Conservation (phyloP, 345 rosid species). For the Heritiera littoralis region DNA sequence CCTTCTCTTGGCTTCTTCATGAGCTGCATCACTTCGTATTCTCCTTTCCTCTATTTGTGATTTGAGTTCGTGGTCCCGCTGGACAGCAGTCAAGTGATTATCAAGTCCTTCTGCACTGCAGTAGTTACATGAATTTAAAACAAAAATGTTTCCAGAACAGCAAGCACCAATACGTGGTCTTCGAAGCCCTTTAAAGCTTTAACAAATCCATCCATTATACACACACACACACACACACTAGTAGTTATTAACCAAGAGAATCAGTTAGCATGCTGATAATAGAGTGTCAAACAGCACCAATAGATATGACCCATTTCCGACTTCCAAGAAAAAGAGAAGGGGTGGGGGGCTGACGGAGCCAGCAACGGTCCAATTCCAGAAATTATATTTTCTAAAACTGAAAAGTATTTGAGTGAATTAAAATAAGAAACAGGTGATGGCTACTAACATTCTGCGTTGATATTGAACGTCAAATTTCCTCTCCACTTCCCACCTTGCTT, state of each 20-base stretch:
- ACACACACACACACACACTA: not conserved
- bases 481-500: slow-evolving; percentile 70
- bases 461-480: slow-evolving; percentile 75
- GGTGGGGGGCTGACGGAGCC: too few relatives aligned
- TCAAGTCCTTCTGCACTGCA: slow-evolving; percentile 94
- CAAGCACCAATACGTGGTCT: not conserved
- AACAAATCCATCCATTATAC: not conserved
- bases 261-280: slow-evolving; percentile 1
- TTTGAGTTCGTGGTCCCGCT: slow-evolving; percentile 75
- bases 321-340: not conserved
- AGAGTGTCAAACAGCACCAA: not conserved
- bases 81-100: slow-evolving; percentile 79
- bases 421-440: slow-evolving; percentile 14
- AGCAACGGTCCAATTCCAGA: not conserved
- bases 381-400: slow-evolving; percentile 10
- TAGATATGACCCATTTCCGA: not conserved
- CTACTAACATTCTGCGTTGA: slow-evolving; percentile 78
- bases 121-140: slow-evolving; percentile 19
- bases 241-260: not conserved
- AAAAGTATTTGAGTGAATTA: not conserved
- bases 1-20: slow-evolving; percentile 84
- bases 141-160: slow-evolving; percentile 11
- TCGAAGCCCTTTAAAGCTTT: not conserved
- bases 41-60: slow-evolving; percentile 90
- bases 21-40: slow-evolving; percentile 78